phyloP scores from a whole-genome alignment of 768 basidiomycete genomes.

The Asterophora parasitica region DNA sequence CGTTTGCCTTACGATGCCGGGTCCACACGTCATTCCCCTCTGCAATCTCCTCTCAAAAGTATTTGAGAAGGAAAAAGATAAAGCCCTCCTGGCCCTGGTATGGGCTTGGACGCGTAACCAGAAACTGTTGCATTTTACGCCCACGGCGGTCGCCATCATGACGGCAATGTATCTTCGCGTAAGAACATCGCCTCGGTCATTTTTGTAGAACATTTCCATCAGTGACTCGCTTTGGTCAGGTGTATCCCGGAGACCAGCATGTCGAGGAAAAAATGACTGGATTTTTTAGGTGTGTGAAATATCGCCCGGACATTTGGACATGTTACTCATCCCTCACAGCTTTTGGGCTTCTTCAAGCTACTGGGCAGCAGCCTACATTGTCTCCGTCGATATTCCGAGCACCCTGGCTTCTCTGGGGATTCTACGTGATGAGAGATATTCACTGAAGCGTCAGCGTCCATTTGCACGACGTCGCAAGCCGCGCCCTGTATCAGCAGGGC shows the following conservation, averaged over 20 bases:
- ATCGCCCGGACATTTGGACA: too few relatives aligned
- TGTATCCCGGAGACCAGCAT: too few relatives aligned
- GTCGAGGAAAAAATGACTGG: neutral
- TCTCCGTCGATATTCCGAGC: neutral
- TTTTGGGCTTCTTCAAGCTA: neutral
- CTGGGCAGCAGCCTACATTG: neutral
- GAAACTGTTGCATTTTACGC: conserved; percentile 1
- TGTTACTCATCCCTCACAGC: neutral
- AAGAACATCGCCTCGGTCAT: neutral
- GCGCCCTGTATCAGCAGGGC: too few relatives aligned
- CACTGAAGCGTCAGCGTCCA: neutral
- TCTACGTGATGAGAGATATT: neutral
- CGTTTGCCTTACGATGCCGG: conserved; percentile 14
- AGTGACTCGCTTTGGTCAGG: too few relatives aligned
- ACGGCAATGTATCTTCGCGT: conserved; percentile 13
- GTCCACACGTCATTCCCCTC: conserved; percentile 7
- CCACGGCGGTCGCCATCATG: conserved; percentile 14
- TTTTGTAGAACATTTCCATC: neutral
- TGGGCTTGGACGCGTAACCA: conserved; percentile 5
- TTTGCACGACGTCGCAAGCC: too few relatives aligned
- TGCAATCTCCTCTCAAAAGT: conserved; percentile 2
- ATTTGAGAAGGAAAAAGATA: neutral
- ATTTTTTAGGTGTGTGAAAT: conserved; percentile 1
- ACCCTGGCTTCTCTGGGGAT: neutral
- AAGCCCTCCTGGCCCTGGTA: conserved; percentile 2